phyloP scores from a whole-genome alignment of 2,329 filamentous ascomycete genomes.

The Chaetomium olivaceum region DNA sequence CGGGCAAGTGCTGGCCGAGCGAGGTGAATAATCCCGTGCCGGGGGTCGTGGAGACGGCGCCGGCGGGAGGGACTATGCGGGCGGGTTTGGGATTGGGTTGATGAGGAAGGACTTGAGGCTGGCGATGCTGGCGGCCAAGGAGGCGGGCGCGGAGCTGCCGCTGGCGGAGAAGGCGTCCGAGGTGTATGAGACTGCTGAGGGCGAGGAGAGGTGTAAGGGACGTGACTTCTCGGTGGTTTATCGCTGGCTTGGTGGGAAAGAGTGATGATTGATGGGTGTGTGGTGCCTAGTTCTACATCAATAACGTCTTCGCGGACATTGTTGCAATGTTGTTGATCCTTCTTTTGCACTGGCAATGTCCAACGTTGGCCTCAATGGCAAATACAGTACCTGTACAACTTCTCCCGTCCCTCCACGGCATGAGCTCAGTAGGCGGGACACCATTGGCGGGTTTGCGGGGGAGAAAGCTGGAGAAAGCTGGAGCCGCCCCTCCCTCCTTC shows the following conservation, averaged over 20 bases:
- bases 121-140: constrained; percentile 69
- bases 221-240: constrained; percentile 84
- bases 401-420: not conserved
- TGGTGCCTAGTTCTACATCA: not conserved
- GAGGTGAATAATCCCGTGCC: constrained; percentile 94
- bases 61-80: constrained; percentile 74
- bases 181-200: constrained; percentile 68
- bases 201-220: constrained; percentile 61
- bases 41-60: constrained; percentile 75
- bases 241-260: constrained; percentile 63
- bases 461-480: constrained; percentile 1
- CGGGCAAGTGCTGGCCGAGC: constrained; percentile 93
- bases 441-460: not conserved
- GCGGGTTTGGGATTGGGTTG: constrained; percentile 73
- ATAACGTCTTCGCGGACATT: not conserved
- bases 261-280: constrained; percentile 33
- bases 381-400: not conserved
- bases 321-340: too few species aligned
- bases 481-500: not conserved
- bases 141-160: constrained; percentile 65
- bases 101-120: constrained; percentile 80
- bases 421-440: not conserved
- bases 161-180: constrained; percentile 62
- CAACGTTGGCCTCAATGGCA: not conserved
- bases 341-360: not conserved